Evolutionary conservation across 495 filamentous ascomycete genomes (phyloP).

Genomic region (Recurvomyces mirabilis): DNA sequence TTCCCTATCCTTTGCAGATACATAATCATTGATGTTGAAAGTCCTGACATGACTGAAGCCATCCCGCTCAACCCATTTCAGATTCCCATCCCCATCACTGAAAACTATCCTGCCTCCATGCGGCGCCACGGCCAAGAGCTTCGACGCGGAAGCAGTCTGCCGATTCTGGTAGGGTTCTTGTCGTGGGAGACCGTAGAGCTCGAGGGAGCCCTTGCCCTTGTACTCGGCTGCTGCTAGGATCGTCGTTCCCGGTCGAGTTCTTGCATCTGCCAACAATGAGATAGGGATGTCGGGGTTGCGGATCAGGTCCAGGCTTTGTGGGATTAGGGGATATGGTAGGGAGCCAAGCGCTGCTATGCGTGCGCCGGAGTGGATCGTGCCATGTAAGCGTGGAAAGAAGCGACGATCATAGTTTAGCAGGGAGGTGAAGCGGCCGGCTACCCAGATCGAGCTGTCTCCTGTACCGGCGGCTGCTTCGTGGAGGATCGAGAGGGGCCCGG

Average conservation of each 20-base stretch:
- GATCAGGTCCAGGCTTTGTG: conserved; percentile 42
- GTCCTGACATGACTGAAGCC: conserved; percentile 69
- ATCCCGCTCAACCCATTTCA: conserved; percentile 90
- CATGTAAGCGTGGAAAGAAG: conserved; percentile 66
- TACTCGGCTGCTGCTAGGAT: conserved; percentile 88
- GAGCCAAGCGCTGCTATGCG: conserved; percentile 66
- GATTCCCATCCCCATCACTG: conserved; percentile 68
- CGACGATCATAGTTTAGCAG: conserved; percentile 83
- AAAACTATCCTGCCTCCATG: conserved; percentile 80
- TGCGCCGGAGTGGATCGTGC: conserved; percentile 73
- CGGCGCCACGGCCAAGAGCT: conserved; percentile 70
- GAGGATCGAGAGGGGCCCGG: conserved; percentile 70
- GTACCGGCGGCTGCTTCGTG: conserved; percentile 44
- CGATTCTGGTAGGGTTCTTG: conserved; percentile 54
- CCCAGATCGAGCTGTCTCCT: conserved; percentile 54
- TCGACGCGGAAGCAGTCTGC: conserved; percentile 68
- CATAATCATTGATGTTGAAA: conserved; percentile 56
- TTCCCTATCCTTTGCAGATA: not conserved
- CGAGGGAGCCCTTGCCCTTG: conserved; percentile 80
- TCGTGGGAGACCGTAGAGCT: conserved; percentile 60
- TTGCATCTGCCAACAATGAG: conserved; percentile 40
- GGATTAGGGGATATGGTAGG: conserved; percentile 56
- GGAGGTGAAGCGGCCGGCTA: conserved; percentile 82
- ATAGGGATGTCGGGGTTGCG: conserved; percentile 37
- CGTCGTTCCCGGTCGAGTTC: conserved; percentile 42